Percentiles rank a stretch among this genome's conserved stretches.
phyloP scores from a whole-genome alignment of 768 basidiomycete genomes.

The Boletus edulis region DNA sequence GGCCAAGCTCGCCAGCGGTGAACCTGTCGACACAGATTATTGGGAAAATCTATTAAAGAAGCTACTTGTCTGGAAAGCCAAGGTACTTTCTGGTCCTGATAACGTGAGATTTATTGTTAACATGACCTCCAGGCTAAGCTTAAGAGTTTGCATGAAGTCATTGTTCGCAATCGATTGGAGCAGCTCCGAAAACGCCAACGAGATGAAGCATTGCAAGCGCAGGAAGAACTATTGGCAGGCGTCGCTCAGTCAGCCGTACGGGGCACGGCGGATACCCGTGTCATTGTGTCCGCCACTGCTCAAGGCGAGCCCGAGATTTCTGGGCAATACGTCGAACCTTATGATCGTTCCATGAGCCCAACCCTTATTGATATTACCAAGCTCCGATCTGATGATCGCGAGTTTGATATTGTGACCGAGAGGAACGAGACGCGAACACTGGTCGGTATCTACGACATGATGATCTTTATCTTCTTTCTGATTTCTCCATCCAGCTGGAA shows the following conservation, averaged over 20 bases:
- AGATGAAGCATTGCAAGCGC: constrained; percentile 92
- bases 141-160: constrained; percentile 90
- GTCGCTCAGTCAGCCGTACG: constrained; percentile 61
- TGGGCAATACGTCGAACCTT: constrained; percentile 72
- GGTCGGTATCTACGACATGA: constrained; percentile 42
- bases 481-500: constrained; percentile 45
- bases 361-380: constrained; percentile 67
- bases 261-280: constrained; percentile 37
- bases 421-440: constrained; percentile 60
- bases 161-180: constrained; percentile 93
- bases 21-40: constrained; percentile 95
- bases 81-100: constrained; percentile 46
- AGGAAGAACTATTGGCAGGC: constrained; percentile 84
- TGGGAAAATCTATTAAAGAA: constrained; percentile 95
- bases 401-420: constrained; percentile 74
- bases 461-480: background rate
- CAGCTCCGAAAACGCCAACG: constrained; percentile 94
- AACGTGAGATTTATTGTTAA: background rate
- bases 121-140: constrained; percentile 69
- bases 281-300: constrained; percentile 32
- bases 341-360: constrained; percentile 86
- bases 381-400: constrained; percentile 73
- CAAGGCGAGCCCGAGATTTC: constrained; percentile 35
- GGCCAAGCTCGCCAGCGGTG: constrained; percentile 83
- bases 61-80: constrained; percentile 94